Percentiles rank a stretch among this genome's conserved stretches.
phyloP scores from a whole-genome alignment of 106 monocot genomes.

The Platanthera zijinensis region DNA sequence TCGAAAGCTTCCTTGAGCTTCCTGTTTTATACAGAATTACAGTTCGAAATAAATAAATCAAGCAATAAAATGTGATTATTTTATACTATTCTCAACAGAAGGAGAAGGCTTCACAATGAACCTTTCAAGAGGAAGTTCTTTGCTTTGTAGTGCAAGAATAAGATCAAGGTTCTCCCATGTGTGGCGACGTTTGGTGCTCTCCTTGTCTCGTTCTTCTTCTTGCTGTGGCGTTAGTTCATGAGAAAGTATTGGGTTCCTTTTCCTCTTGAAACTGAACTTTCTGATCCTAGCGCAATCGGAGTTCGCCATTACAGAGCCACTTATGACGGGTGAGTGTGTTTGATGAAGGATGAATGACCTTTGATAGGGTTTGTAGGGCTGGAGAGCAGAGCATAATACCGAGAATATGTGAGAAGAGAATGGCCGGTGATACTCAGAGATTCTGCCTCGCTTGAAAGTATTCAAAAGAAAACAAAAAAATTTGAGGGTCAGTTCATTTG shows the following conservation, averaged over 20 bases:
- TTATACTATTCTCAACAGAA: background rate
- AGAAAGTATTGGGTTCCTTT: background rate
- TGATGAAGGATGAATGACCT: no score
- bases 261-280: constrained; percentile 10
- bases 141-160: constrained; percentile 58
- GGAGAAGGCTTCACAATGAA: constrained; percentile 8
- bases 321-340: background rate
- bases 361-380: no score
- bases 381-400: no score
- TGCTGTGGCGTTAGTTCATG: background rate
- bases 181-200: constrained; percentile 19
- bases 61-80: background rate
- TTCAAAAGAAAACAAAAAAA: no score
- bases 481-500: no score
- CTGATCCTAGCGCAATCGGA: background rate
- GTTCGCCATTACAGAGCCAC: constrained; percentile 4
- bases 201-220: constrained; percentile 10
- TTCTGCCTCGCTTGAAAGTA: no score
- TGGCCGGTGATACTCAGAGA: no score
- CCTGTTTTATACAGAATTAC: constrained; percentile 22
- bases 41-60: background rate
- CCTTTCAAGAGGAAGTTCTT: constrained; percentile 42
- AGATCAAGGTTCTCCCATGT: constrained; percentile 65
- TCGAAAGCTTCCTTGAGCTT: constrained; percentile 64
- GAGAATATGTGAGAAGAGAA: no score